A percentile compares a stretch with the other conserved stretches of the same genome.
Conservation (phyloP, 2,329 filamentous ascomycete species). For the Grosmannia serpens region DNA sequence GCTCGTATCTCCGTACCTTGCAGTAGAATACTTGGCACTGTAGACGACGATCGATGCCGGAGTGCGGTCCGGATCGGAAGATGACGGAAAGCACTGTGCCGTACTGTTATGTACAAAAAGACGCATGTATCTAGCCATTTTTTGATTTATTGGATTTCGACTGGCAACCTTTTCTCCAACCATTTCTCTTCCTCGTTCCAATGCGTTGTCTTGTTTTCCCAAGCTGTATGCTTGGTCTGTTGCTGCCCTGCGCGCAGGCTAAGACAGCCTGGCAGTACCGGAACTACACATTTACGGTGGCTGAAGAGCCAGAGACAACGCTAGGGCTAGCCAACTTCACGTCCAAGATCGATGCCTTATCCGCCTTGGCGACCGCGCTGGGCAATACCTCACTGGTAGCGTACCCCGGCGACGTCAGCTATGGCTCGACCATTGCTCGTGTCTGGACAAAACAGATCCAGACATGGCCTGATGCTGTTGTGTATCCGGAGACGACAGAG, state of each 20-base stretch:
- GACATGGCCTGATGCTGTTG: conserved; percentile 1
- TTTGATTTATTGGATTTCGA: background rate
- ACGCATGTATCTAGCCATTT: background rate
- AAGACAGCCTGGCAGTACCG: conserved; percentile 4
- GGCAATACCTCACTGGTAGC: background rate
- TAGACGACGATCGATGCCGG: background rate
- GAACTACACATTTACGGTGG: background rate
- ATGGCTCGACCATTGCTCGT: background rate
- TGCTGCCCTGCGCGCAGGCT: background rate
- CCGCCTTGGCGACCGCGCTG: background rate
- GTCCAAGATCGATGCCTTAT: background rate
- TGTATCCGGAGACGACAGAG: conserved; percentile 1
- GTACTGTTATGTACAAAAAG: background rate
- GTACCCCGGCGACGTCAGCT: background rate
- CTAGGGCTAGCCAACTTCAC: background rate
- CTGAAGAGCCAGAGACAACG: background rate
- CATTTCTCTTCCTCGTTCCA: background rate
- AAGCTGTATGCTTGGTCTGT: background rate
- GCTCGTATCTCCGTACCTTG: background rate
- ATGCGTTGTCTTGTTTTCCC: background rate
- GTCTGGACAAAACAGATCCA: background rate
- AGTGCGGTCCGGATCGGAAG: background rate
- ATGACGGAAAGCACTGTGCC: background rate
- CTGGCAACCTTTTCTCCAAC: background rate
- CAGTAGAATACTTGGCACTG: background rate